Evolutionary conservation across 179 eudicot species (phyloP).

Genomic region (Camellia oleifera): DNA sequence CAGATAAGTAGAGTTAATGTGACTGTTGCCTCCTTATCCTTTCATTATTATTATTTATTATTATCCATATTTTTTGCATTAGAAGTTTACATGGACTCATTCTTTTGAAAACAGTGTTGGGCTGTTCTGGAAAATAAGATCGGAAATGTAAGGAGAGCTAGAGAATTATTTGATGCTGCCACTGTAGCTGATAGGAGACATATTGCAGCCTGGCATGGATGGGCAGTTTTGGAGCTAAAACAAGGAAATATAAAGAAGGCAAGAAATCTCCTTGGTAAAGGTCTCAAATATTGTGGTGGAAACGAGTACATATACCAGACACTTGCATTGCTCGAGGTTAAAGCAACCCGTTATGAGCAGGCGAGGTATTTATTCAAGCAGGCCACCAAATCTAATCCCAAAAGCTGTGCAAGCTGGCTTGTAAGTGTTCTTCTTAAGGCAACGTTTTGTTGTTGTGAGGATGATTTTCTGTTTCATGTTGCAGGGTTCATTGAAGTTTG

Average conservation of each 20-base stretch:
- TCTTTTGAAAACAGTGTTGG: constrained; percentile 64
- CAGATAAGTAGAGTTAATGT: not conserved
- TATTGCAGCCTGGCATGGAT: constrained; percentile 98
- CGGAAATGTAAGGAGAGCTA: constrained; percentile 76
- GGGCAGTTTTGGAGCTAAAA: constrained; percentile 93
- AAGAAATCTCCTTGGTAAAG: constrained; percentile 80
- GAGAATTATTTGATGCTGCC: constrained; percentile 91
- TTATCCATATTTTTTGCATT: not conserved
- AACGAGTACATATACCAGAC: constrained; percentile 94
- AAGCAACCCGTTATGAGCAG: constrained; percentile 76
- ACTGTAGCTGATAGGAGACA: constrained; percentile 96
- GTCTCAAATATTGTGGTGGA: constrained; percentile 77
- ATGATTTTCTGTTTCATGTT: not conserved
- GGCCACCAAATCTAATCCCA: constrained; percentile 88
- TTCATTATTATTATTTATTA: not conserved
- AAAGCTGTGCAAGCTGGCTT: constrained; percentile 99
- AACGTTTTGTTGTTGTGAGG: not conserved
- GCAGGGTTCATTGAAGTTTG: not conserved
- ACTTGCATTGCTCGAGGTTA: constrained; percentile 89
- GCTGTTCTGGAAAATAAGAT: constrained; percentile 83
- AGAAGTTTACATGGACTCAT: constrained; percentile 7
- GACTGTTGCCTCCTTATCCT: not conserved
- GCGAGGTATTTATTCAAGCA: constrained; percentile 86
- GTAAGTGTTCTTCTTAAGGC: constrained; percentile 40
- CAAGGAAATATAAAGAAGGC: constrained; percentile 88